phyloP scores from a whole-genome alignment of 2,329 filamentous ascomycete species.

The Penicillium fuscoglaucum region DNA sequence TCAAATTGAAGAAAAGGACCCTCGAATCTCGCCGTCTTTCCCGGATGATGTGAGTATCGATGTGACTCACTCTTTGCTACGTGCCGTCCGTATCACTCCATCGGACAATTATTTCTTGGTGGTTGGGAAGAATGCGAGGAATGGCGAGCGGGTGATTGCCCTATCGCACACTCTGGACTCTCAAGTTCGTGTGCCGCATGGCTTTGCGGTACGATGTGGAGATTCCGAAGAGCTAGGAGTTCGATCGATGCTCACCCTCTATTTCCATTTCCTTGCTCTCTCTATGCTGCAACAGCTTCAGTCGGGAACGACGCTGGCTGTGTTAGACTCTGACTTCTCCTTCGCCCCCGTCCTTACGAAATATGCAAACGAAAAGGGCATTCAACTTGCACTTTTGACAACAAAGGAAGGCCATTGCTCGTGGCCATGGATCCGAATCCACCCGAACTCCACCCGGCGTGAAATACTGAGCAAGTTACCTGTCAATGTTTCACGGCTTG shows the following conservation, averaged over 20 bases:
- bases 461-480: conserved; percentile 17
- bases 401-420: conserved; percentile 11
- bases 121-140: conserved; percentile 6
- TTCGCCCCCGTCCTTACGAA: conserved; percentile 14
- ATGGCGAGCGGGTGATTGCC: conserved; percentile 8
- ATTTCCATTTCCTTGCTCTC: conserved; percentile 15
- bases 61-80: conserved; percentile 16
- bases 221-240: conserved; percentile 8
- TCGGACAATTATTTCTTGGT: conserved; percentile 17
- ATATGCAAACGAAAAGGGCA: conserved; percentile 12
- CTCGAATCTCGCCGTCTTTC: not conserved
- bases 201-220: conserved; percentile 1
- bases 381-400: conserved; percentile 20
- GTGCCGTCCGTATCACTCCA: conserved; percentile 13
- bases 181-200: conserved; percentile 11
- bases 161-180: conserved; percentile 17
- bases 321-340: conserved; percentile 24
- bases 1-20: conserved; percentile 10
- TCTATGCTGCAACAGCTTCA: conserved; percentile 11
- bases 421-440: conserved; percentile 20
- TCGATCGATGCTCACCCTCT: conserved; percentile 16
- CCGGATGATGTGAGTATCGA: conserved; percentile 8
- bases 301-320: conserved; percentile 12
- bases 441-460: conserved; percentile 16
- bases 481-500: conserved; percentile 5